A percentile compares a stretch with the other conserved stretches of the same genome.
Evolutionary conservation across 345 rosid species (phyloP).

Genomic region (Aegle marmelos): DNA sequence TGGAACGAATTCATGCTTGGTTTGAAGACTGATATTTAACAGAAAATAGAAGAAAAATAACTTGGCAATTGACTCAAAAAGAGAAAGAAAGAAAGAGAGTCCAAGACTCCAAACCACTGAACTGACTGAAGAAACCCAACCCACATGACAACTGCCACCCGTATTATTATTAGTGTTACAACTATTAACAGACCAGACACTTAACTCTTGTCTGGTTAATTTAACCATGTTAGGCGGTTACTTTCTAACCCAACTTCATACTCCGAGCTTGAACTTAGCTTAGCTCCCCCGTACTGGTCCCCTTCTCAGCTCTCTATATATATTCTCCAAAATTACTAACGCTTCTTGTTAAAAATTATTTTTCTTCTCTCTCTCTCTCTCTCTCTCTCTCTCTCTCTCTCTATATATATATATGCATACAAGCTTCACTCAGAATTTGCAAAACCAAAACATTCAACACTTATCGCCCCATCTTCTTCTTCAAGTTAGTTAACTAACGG

Average conservation of each 20-base stretch:
- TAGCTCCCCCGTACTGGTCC: not conserved
- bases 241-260: constrained; percentile 19
- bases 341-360: not conserved
- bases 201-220: constrained; percentile 13
- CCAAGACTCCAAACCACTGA: not conserved
- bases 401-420: not conserved
- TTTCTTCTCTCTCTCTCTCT: too few relatives aligned
- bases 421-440: not conserved
- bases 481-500: constrained; percentile 37
- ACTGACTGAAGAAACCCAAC: not conserved
- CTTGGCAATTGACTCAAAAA: not conserved
- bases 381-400: too few relatives aligned
- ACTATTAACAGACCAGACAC: not conserved
- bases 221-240: constrained; percentile 21
- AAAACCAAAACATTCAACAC: constrained; percentile 6
- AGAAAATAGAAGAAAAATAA: not conserved
- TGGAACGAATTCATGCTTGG: not conserved
- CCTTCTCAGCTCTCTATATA: not conserved
- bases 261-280: not conserved
- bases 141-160: not conserved
- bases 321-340: constrained; percentile 3
- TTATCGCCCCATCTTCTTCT: not conserved
- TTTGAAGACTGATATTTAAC: not conserved
- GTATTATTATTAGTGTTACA: not conserved
- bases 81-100: not conserved